Percentiles rank a stretch among this genome's conserved stretches.
phyloP scores from a whole-genome alignment of 2,329 filamentous ascomycete genomes.

The Alternaria ethzedia region DNA sequence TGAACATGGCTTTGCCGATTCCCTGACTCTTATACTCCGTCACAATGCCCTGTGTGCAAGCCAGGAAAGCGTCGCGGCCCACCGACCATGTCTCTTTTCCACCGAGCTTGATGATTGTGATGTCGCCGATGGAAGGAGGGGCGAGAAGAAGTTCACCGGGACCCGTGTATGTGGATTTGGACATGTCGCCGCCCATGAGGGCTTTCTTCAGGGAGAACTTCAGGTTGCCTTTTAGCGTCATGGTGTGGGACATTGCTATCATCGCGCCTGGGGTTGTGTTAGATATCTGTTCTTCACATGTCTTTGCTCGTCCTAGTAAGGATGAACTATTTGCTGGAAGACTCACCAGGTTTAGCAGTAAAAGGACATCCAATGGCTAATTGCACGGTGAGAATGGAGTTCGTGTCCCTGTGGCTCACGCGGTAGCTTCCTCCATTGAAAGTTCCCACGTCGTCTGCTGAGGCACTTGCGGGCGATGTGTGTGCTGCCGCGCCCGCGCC shows the following conservation, averaged over 20 bases:
- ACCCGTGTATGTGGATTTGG: slow-evolving; percentile 80
- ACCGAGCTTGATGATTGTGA: slow-evolving; percentile 76
- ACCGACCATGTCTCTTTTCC: slow-evolving; percentile 82
- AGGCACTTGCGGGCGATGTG: slow-evolving; percentile 46
- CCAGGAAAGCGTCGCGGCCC: slow-evolving; percentile 85
- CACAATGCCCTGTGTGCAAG: slow-evolving; percentile 82
- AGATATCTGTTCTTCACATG: no score
- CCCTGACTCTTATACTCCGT: slow-evolving; percentile 88
- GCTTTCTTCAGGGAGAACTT: slow-evolving; percentile 93
- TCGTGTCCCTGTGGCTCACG: slow-evolving; percentile 89
- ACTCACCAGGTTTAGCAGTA: slow-evolving; percentile 73
- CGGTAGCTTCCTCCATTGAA: slow-evolving; percentile 97
- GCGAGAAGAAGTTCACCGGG: slow-evolving; percentile 89
- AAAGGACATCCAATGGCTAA: slow-evolving; percentile 88
- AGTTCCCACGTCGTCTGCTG: slow-evolving; percentile 84
- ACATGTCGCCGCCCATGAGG: slow-evolving; percentile 80
- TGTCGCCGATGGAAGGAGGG: slow-evolving; percentile 80
- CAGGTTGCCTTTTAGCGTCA: slow-evolving; percentile 80
- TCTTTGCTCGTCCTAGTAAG: no score
- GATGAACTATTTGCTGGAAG: no score
- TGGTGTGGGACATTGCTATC: slow-evolving; percentile 91
- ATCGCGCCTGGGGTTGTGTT: slow-evolving; percentile 70
- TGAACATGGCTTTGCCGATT: slow-evolving; percentile 89
- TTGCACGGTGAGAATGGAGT: slow-evolving; percentile 87
- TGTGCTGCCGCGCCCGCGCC: slow-evolving; percentile 16